Evolutionary conservation across 1,284 basidiomycete genomes (phyloP).

Genomic region (Hypsizygus ulmarius): DNA sequence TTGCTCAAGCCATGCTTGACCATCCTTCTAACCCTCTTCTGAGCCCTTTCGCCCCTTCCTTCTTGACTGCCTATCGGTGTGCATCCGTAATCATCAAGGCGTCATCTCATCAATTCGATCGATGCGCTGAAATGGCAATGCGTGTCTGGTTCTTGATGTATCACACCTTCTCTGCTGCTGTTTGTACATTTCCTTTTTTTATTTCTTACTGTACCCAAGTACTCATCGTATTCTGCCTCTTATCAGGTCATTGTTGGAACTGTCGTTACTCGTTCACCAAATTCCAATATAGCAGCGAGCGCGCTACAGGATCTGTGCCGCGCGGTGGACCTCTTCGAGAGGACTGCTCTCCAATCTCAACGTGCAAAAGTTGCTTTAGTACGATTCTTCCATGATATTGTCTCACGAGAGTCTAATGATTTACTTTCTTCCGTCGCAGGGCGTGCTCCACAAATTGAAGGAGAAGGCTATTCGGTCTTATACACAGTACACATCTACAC

Average conservation of each 20-base stretch:
- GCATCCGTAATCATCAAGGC: conserved; percentile 47
- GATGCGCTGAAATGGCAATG: conserved; percentile 41
- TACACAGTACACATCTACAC: conserved; percentile 23
- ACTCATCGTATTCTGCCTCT: not conserved
- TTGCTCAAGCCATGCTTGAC: conserved; percentile 47
- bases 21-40: conserved; percentile 43
- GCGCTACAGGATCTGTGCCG: conserved; percentile 42
- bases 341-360: conserved; percentile 37
- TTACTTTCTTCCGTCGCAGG: conserved; percentile 23
- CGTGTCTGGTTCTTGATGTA: conserved; percentile 45
- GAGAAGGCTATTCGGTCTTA: conserved; percentile 40
- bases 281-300: conserved; percentile 38
- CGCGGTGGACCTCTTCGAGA: conserved; percentile 41
- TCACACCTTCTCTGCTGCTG: conserved; percentile 47
- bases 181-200: conserved; percentile 19
- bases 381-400: conserved; percentile 11
- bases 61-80: conserved; percentile 45
- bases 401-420: not conserved
- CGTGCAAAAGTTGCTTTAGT: conserved; percentile 43
- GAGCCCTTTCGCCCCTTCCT: conserved; percentile 46
- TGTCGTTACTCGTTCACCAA: conserved; percentile 45
- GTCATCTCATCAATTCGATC: conserved; percentile 42
- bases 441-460: conserved; percentile 38
- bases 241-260: conserved; percentile 44
- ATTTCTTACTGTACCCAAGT: not conserved